These are phyloP conservation scores for Mucor piriformis DNA, from an alignment of 371 early-diverging fungal species.

Conservation along the genomic window DNA sequence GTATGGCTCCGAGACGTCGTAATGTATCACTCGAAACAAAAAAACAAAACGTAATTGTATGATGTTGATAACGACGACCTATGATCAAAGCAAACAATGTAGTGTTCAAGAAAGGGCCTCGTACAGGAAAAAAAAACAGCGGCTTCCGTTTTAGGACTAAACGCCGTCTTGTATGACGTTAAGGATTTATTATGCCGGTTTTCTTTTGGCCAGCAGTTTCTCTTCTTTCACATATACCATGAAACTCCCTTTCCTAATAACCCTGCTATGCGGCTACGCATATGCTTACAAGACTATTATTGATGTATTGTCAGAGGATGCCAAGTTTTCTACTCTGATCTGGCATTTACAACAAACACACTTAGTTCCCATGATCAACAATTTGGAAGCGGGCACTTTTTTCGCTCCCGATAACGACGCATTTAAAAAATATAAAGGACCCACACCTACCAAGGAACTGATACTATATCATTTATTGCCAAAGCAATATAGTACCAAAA, in stretches of 20 bases:
- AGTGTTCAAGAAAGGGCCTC: too few species aligned
- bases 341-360: conserved; percentile 35
- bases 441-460: conserved; percentile 27
- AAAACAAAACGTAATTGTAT: too few species aligned
- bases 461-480: conserved; percentile 53
- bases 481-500: conserved; percentile 10
- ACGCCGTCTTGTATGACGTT: too few species aligned
- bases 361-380: conserved; percentile 38
- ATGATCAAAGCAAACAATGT: not conserved
- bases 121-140: too few species aligned
- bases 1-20: too few species aligned
- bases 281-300: conserved; percentile 37
- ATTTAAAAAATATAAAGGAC: conserved; percentile 32
- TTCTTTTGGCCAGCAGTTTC: too few species aligned
- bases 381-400: conserved; percentile 50
- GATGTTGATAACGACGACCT: not conserved
- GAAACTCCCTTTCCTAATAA: not conserved
- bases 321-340: conserved; percentile 32
- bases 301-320: conserved; percentile 39
- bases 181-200: too few species aligned
- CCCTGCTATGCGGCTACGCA: not conserved
- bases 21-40: too few species aligned
- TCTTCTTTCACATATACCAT: not conserved
- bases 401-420: conserved; percentile 60
- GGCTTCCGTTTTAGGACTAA: too few species aligned